Percentiles rank a stretch among this genome's conserved stretches.
Evolutionary conservation across 2,329 filamentous ascomycete genomes (phyloP).

Genomic region (Monilinia vaccinii-corymbosi): DNA sequence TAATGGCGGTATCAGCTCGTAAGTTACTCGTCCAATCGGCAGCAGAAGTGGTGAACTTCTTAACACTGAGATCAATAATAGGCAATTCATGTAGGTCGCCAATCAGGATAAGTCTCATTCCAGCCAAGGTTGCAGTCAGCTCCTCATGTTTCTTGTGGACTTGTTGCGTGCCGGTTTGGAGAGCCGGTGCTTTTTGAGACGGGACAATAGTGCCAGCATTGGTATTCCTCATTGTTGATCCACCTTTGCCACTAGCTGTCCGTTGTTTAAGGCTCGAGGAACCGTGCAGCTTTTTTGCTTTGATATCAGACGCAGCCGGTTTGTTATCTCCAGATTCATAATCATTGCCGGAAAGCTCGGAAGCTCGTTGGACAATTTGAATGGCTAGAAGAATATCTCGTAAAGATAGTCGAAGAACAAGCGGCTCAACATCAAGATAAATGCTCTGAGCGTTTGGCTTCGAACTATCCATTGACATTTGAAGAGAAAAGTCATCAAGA

Average conservation of each 20-base stretch:
- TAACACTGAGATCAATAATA: conserved; percentile 87
- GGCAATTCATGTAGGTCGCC: conserved; percentile 94
- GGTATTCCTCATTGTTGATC: conserved; percentile 42
- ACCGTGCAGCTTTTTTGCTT: conserved; percentile 42
- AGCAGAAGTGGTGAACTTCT: conserved; percentile 75
- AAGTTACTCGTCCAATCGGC: conserved; percentile 86
- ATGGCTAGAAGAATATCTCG: conserved; percentile 90
- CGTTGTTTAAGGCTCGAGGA: conserved; percentile 40
- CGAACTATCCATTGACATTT: conserved; percentile 73
- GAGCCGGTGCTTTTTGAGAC: conserved; percentile 5
- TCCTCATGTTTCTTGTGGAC: conserved; percentile 57
- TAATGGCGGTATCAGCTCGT: conserved; percentile 80
- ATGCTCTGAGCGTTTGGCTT: conserved; percentile 62
- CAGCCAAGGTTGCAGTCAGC: conserved; percentile 76
- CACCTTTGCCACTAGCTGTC: conserved; percentile 46
- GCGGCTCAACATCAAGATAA: conserved; percentile 77
- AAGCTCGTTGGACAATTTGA: conserved; percentile 85
- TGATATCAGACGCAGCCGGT: conserved; percentile 38
- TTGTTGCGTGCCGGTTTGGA: conserved; percentile 7
- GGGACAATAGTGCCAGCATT: conserved; percentile 30
- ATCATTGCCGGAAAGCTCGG: conserved; percentile 66
- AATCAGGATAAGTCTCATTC: conserved; percentile 85
- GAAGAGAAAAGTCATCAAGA: conserved; percentile 90
- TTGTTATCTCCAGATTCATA: conserved; percentile 40
- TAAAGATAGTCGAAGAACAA: conserved; percentile 82